phyloP scores from a whole-genome alignment of 805 yeast species.

The Lipomyces sp. region DNA sequence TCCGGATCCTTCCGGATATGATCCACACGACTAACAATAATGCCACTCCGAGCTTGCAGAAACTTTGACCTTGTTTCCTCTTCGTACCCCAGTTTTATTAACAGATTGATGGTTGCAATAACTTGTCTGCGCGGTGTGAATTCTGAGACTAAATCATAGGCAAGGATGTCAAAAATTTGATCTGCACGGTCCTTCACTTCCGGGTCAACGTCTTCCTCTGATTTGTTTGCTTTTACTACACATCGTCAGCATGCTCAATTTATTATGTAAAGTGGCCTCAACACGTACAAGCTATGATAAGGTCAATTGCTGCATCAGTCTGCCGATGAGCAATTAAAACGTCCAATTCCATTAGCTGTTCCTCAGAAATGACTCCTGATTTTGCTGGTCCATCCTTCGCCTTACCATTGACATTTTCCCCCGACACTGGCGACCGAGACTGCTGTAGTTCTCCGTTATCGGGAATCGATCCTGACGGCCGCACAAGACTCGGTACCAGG shows the following conservation, averaged over 20 bases:
- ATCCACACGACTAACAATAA: conserved; percentile 54
- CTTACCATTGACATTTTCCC: conserved; percentile 2
- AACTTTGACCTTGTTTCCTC: conserved; percentile 57
- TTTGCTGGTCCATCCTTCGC: not conserved
- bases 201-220: conserved; percentile 29
- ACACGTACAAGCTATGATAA: conserved; percentile 37
- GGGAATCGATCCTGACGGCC: not conserved
- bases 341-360: conserved; percentile 65
- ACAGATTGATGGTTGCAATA: conserved; percentile 41
- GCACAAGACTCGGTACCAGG: not conserved
- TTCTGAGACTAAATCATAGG: conserved; percentile 45
- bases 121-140: conserved; percentile 43
- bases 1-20: conserved; percentile 56
- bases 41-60: conserved; percentile 54
- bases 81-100: conserved; percentile 51
- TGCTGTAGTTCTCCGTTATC: conserved; percentile 4
- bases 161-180: conserved; percentile 45
- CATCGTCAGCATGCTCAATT: not conserved
- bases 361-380: conserved; percentile 50
- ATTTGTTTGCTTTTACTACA: conserved; percentile 12
- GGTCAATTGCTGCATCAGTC: conserved; percentile 50
- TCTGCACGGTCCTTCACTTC: conserved; percentile 41
- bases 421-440: conserved; percentile 17
- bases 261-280: not conserved
- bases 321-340: conserved; percentile 63